These are phyloP conservation scores for Ilex aquifolium DNA, from an alignment of 257 asterid genomes.

Conservation along the genomic window DNA sequence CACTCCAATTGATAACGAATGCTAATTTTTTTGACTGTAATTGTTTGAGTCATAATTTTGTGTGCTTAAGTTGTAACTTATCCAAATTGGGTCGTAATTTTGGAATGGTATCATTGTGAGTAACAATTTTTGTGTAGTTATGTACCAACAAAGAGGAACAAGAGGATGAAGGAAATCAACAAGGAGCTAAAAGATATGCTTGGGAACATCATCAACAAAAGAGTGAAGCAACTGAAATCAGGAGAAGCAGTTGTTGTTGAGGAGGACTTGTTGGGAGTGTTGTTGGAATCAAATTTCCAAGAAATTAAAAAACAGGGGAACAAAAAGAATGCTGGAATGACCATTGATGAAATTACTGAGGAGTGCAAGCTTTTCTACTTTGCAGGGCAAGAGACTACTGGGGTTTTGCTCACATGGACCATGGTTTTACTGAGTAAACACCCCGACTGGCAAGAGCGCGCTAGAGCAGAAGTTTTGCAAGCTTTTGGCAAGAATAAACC, in stretches of 20 bases:
- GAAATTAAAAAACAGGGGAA: neutral
- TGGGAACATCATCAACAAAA: conserved; percentile 27
- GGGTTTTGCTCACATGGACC: neutral
- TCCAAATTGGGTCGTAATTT: no score
- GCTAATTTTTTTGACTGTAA: no score
- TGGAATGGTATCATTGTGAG: no score
- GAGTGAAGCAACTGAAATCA: conserved; percentile 23
- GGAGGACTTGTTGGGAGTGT: conserved; percentile 25
- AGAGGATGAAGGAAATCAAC: conserved; percentile 24
- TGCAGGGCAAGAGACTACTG: no score
- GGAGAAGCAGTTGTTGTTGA: conserved; percentile 20
- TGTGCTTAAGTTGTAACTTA: no score
- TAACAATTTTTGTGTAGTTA: conserved; percentile 12
- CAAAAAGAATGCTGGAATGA: neutral
- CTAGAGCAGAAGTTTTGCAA: neutral
- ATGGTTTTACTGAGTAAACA: neutral
- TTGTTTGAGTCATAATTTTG: no score
- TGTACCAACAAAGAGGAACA: conserved; percentile 38
- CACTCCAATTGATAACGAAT: no score
- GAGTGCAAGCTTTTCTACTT: neutral
- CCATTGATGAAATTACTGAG: neutral
- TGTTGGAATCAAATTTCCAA: neutral
- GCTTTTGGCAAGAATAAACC: neutral
- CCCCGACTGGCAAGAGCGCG: neutral
- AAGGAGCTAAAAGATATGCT: conserved; percentile 24